A percentile compares a stretch with the other conserved stretches of the same genome.
phyloP scores from a whole-genome alignment of 768 basidiomycete species.

The Agaricus subrufescens region DNA sequence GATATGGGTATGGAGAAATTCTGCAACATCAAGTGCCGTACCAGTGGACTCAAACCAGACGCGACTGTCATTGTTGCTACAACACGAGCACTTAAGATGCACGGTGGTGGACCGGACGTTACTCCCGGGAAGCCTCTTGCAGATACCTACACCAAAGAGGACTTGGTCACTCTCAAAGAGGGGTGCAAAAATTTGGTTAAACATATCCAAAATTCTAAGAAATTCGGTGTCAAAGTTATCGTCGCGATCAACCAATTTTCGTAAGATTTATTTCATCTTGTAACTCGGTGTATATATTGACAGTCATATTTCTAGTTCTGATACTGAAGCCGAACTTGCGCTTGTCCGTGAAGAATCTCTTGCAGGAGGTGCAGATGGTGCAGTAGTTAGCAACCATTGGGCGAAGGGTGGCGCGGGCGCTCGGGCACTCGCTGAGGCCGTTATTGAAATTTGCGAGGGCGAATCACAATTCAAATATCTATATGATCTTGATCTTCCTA shows the following conservation, averaged over 20 bases:
- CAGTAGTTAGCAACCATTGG: slow-evolving; percentile 97
- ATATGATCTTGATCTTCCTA: slow-evolving; percentile 79
- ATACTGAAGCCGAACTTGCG: slow-evolving; percentile 84
- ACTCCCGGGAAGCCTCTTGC: slow-evolving; percentile 92
- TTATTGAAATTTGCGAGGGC: slow-evolving; percentile 80
- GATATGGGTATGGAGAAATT: slow-evolving; percentile 99
- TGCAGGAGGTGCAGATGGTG: slow-evolving; percentile 87
- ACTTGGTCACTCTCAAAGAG: slow-evolving; percentile 82
- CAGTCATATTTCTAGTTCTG: slow-evolving; percentile 48
- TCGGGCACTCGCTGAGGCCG: slow-evolving; percentile 85
- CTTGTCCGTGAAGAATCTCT: slow-evolving; percentile 79
- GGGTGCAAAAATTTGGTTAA: slow-evolving; percentile 91
- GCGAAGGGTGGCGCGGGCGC: slow-evolving; percentile 93
- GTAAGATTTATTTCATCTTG: slow-evolving; percentile 41
- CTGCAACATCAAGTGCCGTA: slow-evolving; percentile 98
- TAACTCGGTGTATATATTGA: slow-evolving; percentile 1
- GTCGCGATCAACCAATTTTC: slow-evolving; percentile 94
- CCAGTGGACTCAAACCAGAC: slow-evolving; percentile 89
- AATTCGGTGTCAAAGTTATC: slow-evolving; percentile 95
- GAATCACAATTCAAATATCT: slow-evolving; percentile 88
- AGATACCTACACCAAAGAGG: slow-evolving; percentile 91
- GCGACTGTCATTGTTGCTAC: slow-evolving; percentile 96
- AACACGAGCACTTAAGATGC: slow-evolving; percentile 98
- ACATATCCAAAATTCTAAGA: slow-evolving; percentile 92
- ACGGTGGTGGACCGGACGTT: slow-evolving; percentile 96